Percentiles rank a stretch among this genome's conserved stretches.
Conservation (phyloP, 2,329 filamentous ascomycete species). For the Alternaria solani region DNA sequence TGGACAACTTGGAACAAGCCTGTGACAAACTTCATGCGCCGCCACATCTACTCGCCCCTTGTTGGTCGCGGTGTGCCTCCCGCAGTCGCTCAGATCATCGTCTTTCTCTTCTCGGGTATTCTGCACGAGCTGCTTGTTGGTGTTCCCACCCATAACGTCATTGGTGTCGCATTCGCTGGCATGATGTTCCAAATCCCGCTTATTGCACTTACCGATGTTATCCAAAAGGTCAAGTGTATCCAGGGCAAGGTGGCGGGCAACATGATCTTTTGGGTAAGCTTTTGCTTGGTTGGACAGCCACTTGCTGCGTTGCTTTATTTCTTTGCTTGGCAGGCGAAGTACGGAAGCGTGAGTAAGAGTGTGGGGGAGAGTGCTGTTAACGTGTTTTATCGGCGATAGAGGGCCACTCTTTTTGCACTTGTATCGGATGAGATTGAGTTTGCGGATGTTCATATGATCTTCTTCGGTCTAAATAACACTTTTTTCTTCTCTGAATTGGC, state of each 20-base stretch:
- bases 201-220: constrained; percentile 78
- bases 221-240: constrained; percentile 80
- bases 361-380: constrained; percentile 35
- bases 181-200: constrained; percentile 95
- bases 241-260: constrained; percentile 86
- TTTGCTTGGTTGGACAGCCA: constrained; percentile 94
- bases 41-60: constrained; percentile 90
- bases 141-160: constrained; percentile 91
- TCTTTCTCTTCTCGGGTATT: constrained; percentile 88
- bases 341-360: constrained; percentile 74
- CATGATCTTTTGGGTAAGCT: constrained; percentile 94
- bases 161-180: constrained; percentile 89
- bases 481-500: not conserved
- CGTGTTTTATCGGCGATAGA: constrained; percentile 31
- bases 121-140: constrained; percentile 93
- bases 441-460: not conserved
- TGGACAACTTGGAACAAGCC: constrained; percentile 99
- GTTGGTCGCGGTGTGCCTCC: constrained; percentile 83
- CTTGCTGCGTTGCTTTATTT: constrained; percentile 93
- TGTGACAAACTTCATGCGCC: constrained; percentile 94
- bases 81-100: constrained; percentile 74
- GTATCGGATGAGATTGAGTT: not conserved
- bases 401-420: not conserved
- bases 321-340: constrained; percentile 98
- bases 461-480: not conserved